Conservation (phyloP, 148 eudicot species). For the Vaccinium darrowii region DNA sequence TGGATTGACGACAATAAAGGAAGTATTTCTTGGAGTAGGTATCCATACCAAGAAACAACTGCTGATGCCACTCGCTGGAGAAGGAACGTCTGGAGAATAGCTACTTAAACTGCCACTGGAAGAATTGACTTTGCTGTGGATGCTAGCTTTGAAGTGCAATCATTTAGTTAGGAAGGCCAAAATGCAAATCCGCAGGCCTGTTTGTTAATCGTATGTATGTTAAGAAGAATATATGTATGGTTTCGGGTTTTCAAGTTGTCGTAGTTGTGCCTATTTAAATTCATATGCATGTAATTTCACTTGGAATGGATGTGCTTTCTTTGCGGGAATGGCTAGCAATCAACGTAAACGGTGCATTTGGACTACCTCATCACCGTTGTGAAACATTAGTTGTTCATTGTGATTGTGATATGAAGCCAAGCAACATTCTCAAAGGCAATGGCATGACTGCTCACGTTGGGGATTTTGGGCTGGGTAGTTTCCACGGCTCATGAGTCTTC, state of each 20-base stretch:
- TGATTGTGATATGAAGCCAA: too few relatives aligned
- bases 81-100: not conserved
- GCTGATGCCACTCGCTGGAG: not conserved
- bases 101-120: not conserved
- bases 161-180: not conserved
- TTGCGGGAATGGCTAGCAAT: too few relatives aligned
- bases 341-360: too few relatives aligned
- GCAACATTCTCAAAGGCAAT: too few relatives aligned
- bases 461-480: too few relatives aligned
- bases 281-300: not conserved
- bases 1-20: not conserved
- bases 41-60: not conserved
- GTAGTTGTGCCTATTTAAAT: not conserved
- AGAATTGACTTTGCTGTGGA: not conserved
- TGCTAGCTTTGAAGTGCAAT: not conserved
- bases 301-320: too few relatives aligned
- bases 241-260: not conserved
- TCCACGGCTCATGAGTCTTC: too few relatives aligned
- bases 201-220: not conserved
- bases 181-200: not conserved
- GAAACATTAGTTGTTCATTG: too few relatives aligned
- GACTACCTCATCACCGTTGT: too few relatives aligned
- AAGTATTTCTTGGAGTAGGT: not conserved
- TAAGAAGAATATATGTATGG: not conserved
- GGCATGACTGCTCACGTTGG: too few relatives aligned